Percentiles rank a stretch among this genome's conserved stretches.
phyloP scores from a whole-genome alignment of 371 early-diverging fungal genomes.

The Haplosporangium sp. region DNA sequence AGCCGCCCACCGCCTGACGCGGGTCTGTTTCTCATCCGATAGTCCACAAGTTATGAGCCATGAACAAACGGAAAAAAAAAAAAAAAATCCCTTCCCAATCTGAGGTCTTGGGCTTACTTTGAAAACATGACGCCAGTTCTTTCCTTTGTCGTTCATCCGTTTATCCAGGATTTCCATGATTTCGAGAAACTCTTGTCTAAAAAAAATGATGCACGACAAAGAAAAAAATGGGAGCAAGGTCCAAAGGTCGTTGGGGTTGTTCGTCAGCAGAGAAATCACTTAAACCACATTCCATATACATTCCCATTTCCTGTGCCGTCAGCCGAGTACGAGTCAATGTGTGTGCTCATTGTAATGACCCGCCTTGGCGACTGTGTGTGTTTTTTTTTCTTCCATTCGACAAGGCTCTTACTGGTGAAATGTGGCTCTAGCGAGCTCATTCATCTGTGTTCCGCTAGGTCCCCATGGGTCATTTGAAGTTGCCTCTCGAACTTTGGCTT shows the following conservation, averaged over 20 bases:
- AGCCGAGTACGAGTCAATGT: too few species aligned
- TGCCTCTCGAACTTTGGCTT: constrained; percentile 94
- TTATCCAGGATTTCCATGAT: constrained; percentile 98
- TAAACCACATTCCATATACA: not conserved
- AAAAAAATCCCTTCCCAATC: constrained; percentile 20
- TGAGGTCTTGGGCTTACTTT: constrained; percentile 78
- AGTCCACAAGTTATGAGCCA: constrained; percentile 29
- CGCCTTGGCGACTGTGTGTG: too few species aligned
- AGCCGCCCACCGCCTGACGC: too few species aligned
- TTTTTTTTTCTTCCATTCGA: not conserved
- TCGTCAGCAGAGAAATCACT: too few species aligned
- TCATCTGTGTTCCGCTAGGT: constrained; percentile 88
- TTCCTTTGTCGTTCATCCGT: constrained; percentile 95
- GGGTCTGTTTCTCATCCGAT: too few species aligned
- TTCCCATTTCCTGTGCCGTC: too few species aligned
- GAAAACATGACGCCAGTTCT: constrained; percentile 98
- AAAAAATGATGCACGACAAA: not conserved
- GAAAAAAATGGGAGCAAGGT: too few species aligned
- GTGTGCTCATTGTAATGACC: too few species aligned
- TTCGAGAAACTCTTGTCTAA: constrained; percentile 89
- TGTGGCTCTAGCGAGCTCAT: constrained; percentile 90
- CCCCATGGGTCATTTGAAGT: constrained; percentile 94
- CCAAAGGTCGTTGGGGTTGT: too few species aligned
- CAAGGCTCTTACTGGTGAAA: constrained; percentile 82
- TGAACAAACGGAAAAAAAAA: not conserved